Evolutionary conservation across 2,329 filamentous ascomycete genomes (phyloP), one percentile per base, ranked within the genome.

Genomic region (Colletotrichum scovillei): DNA sequence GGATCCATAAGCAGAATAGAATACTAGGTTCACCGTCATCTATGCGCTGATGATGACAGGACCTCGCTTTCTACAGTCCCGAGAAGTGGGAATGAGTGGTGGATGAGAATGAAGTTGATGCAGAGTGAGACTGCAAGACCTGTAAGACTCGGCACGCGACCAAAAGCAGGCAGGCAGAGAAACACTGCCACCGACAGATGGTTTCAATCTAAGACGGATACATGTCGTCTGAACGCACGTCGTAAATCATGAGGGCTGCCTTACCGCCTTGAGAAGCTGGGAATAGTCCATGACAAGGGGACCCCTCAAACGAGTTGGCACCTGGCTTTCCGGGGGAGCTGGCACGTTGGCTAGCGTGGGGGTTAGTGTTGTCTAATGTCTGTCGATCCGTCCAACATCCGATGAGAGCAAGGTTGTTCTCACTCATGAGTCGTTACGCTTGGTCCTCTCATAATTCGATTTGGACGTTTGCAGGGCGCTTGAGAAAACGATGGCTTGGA

Each of bases 331-430:
- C 42, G 42, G 42, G 42, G 42, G 42, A 49, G 42, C 11, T 46
- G 66, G 22, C n/a, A 46, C 11, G 26, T 30, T 56, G 35, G 30
- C 19, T 65, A 68, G 64, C 58, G 69, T 68, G 69, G 69, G 69
- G 69, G 69, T 58, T 68, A 63, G 64, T 46, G 35, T 14, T 52
- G 9, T 35, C 49, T 32, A 26, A 30, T 42, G 57, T 30, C 5
- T 38, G 66, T 63, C 58, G 66, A 63, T 56, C 58, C 42, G 19
- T 46, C 66, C 57, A 24, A 30, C 38, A 42, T 63, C 66, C 35
- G 66, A 55, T 56, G 64, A 30, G 16, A 38, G 28, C 28, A 64
- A 14, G 30, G 30, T 26, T 38, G n/a, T 42, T 30, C 22, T 22
- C 19, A 35, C 22, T 24, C 16, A 22, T 53, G 42, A 49, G 42